Percentiles rank a stretch among this genome's conserved stretches.
Conservation (phyloP, 129 eudicot species). For the Artemisia argyi region DNA sequence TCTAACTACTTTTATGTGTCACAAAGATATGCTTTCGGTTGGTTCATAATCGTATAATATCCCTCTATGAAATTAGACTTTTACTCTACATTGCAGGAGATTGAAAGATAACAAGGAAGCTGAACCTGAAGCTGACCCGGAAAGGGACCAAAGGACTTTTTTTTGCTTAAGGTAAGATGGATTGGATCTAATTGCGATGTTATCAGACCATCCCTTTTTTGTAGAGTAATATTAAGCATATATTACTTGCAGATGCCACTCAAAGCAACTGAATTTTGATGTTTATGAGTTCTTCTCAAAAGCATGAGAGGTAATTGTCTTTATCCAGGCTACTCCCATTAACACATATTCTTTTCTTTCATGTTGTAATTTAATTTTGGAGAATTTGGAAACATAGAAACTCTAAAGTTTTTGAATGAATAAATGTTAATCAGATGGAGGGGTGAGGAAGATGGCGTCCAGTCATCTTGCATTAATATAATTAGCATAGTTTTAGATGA, state of each 20-base stretch:
- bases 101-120: constrained; percentile 79
- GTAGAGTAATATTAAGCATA: not conserved
- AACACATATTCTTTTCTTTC: not conserved
- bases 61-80: no score
- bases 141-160: constrained; percentile 92
- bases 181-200: not conserved
- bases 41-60: no score
- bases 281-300: constrained; percentile 84
- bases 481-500: no score
- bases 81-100: constrained; percentile 54
- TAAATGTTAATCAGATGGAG: no score
- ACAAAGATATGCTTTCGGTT: no score
- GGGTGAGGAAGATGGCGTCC: no score
- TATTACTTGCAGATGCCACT: constrained; percentile 74
- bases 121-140: constrained; percentile 99
- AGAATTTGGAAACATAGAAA: no score
- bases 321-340: not conserved
- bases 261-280: constrained; percentile 90
- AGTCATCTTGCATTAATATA: no score
- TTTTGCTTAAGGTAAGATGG: constrained; percentile 82
- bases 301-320: constrained; percentile 75
- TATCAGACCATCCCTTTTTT: not conserved
- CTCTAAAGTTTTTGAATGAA: no score
- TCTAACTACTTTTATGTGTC: no score
- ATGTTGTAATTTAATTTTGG: not conserved